Evolutionary conservation across 768 basidiomycete species (phyloP), one percentile per base, ranked within the genome.

Genomic region (Lactifluus pinguis): DNA sequence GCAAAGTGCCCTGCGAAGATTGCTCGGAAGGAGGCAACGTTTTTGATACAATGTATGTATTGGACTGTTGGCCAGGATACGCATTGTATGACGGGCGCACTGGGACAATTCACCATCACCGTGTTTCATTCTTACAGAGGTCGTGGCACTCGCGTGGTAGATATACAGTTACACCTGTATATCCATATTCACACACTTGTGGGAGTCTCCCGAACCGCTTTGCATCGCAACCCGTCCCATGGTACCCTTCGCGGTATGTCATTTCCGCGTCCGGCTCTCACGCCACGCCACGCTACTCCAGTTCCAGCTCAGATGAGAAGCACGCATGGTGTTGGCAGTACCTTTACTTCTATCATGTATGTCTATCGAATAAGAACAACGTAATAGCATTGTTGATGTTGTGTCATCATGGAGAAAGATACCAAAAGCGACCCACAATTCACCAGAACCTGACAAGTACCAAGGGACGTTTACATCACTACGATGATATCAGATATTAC

Each of bases 341-440:
- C 25, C 2, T 25, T 25, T 25, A 25, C 25, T 25, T 25, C 25
- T 25, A 25, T 25, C 25, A 25, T 25, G 25, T 25, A n/a, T n/a
- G 1, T 25, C 25, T 25, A 25, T 25, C 25, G 25, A 39, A 57
- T n/a, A 49, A 6, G 25, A n/a, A 19, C 10, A 15, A 36, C 1
- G 21, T 17, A n/a, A 17, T 6, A 25, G 25, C 25, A 25, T 25
- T 25, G 25, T 19, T 2, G 8, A 2, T n/a, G 4, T 34, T 21
- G 32, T 32, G 11, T 1, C 84, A 66, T 91, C 90, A 61, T 83
- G 83, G 32, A 80, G 83, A 56, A 98, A 76, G 38, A 95, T 79
- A 2, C 80, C 86, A 69, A 98, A 98, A 2, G 92, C 94, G 13
- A 80, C 74, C 11, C n/a, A 92, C 80, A 65, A 98, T 95, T 67